A percentile compares a stretch with the other conserved stretches of the same genome.
These are phyloP conservation scores for Secale cereale DNA, from an alignment of 176 grass and related monocot species.

Conservation along the genomic window DNA sequence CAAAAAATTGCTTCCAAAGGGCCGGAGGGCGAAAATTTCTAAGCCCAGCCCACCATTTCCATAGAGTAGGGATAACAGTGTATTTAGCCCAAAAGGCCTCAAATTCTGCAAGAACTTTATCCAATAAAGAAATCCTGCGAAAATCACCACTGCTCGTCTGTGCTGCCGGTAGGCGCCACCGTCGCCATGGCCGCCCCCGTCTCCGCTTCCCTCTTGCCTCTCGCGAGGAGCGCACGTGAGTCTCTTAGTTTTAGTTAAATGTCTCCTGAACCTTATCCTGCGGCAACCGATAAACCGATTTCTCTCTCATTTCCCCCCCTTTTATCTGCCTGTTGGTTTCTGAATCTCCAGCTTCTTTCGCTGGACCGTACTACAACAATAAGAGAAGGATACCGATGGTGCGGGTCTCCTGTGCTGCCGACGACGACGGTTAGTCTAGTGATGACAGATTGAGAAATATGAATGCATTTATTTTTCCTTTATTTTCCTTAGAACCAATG, in stretches of 20 bases:
- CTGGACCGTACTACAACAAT: not conserved
- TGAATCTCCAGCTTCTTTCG: conserved; percentile 13
- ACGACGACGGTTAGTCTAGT: conserved; percentile 33
- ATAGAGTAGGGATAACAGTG: no score
- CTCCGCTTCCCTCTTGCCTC: not conserved
- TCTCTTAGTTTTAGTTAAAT: not conserved
- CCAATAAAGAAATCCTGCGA: not conserved
- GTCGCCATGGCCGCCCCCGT: conserved; percentile 19
- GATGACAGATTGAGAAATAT: not conserved
- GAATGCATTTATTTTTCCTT: not conserved
- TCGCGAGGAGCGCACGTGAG: conserved; percentile 7
- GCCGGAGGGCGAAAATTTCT: no score
- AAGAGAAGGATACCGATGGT: conserved; percentile 3
- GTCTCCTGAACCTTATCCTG: not conserved
- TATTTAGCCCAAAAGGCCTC: not conserved
- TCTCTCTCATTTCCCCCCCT: not conserved
- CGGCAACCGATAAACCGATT: not conserved
- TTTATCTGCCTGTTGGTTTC: not conserved
- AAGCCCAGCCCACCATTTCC: no score
- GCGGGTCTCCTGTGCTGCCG: conserved; percentile 20
- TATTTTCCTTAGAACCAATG: not conserved
- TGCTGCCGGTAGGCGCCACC: not conserved
- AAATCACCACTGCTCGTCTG: not conserved
- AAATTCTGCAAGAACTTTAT: not conserved
- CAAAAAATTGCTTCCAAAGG: no score